These are phyloP conservation scores for Nidularia pulvinata DNA, from an alignment of 768 basidiomycete genomes.

Conservation along the genomic window DNA sequence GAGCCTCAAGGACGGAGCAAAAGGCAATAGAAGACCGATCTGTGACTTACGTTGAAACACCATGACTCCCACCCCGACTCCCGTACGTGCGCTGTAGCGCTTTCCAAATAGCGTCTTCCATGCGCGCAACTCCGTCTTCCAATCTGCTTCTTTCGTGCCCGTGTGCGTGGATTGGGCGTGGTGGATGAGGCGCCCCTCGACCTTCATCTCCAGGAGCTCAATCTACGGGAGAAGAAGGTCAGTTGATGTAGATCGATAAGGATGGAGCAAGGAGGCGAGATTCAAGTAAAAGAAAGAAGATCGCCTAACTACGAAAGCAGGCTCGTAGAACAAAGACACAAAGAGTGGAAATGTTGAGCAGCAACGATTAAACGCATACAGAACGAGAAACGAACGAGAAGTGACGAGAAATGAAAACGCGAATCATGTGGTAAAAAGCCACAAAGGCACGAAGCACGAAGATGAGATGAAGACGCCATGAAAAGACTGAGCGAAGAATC, in stretches of 20 bases:
- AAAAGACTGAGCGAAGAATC: too few species aligned
- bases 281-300: too few species aligned
- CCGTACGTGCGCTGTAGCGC: conserved; percentile 59
- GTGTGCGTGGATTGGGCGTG: conserved; percentile 21
- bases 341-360: too few species aligned
- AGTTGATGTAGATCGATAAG: neutral
- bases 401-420: too few species aligned
- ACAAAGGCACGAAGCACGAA: too few species aligned
- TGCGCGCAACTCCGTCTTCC: conserved; percentile 33
- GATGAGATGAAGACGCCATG: too few species aligned
- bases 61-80: conserved; percentile 75
- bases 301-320: too few species aligned
- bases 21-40: neutral
- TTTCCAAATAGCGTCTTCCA: conserved; percentile 60
- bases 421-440: too few species aligned
- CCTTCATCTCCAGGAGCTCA: conserved; percentile 77
- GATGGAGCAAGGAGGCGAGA: neutral
- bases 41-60: conserved; percentile 75
- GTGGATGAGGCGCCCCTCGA: conserved; percentile 56
- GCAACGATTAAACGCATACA: too few species aligned
- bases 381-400: too few species aligned
- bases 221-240: conserved; percentile 34
- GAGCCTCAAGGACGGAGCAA: neutral
- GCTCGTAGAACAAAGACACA: too few species aligned
- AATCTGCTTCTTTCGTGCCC: conserved; percentile 20